A percentile compares a stretch with the other conserved stretches of the same genome.
phyloP scores from a whole-genome alignment of 306 rosid genomes.

The Cucumis hystrix region DNA sequence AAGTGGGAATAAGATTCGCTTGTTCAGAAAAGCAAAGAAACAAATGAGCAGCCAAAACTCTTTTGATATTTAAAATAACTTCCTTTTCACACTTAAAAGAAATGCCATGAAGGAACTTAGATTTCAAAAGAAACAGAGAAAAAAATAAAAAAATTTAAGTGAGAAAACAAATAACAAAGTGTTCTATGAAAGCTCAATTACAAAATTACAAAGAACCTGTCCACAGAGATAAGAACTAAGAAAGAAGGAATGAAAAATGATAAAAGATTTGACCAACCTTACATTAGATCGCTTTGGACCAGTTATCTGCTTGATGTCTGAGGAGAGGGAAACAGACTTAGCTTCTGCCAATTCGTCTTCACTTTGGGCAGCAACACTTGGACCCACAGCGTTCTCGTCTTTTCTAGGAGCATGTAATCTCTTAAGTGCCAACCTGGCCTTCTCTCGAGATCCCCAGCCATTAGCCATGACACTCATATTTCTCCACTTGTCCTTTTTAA shows the following conservation, averaged over 20 bases:
- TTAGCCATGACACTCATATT: constrained; percentile 88
- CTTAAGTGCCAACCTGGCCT: constrained; percentile 48
- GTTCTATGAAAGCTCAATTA: not conserved
- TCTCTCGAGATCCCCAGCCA: constrained; percentile 91
- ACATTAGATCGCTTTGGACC: constrained; percentile 59
- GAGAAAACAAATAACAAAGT: not conserved
- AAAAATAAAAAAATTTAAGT: not conserved
- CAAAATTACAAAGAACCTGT: not conserved
- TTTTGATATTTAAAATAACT: not conserved
- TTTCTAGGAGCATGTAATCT: constrained; percentile 48
- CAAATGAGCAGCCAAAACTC: not conserved
- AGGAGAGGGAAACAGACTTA: constrained; percentile 43
- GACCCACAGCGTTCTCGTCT: constrained; percentile 39
- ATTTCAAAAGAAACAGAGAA: not conserved
- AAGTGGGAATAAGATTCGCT: not conserved
- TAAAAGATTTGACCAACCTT: constrained; percentile 34
- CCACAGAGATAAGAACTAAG: not conserved
- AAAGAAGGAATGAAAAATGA: not conserved
- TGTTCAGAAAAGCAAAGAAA: not conserved
- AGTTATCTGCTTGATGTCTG: constrained; percentile 33
- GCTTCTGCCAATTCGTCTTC: constrained; percentile 64
- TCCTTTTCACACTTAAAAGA: not conserved
- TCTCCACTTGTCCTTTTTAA: constrained; percentile 88
- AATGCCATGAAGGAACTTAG: not conserved
- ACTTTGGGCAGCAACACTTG: constrained; percentile 34